Conservation (phyloP, 2,329 filamentous ascomycete genomes). For the Apiospora saccharicola region DNA sequence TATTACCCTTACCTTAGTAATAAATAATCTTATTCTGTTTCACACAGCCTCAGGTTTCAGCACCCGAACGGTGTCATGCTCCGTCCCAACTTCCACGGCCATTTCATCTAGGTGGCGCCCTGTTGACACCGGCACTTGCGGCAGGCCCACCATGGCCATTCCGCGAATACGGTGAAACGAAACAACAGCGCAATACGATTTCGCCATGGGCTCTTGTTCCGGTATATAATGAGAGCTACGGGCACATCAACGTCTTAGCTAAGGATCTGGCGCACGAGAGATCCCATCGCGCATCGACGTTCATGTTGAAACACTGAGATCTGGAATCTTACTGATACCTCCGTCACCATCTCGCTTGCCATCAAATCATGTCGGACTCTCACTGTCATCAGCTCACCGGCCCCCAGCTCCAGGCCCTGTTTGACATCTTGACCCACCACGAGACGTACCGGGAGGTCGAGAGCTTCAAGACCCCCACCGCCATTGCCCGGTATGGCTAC, state of each 20-base stretch:
- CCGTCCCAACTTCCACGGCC: not conserved
- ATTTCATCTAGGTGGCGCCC: not conserved
- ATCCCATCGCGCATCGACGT: not conserved
- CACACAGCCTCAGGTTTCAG: not conserved
- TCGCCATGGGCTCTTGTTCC: not conserved
- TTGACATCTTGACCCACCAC: constrained; percentile 67
- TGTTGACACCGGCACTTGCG: not conserved
- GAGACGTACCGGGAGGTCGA: constrained; percentile 74
- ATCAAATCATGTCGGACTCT: not conserved
- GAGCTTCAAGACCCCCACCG: constrained; percentile 70
- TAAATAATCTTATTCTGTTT: not conserved
- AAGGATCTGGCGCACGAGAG: not conserved
- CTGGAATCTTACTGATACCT: not conserved
- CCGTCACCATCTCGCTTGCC: too few relatives aligned
- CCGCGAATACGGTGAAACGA: not conserved
- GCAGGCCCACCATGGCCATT: not conserved
- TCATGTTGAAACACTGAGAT: not conserved
- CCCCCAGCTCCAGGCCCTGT: constrained; percentile 58
- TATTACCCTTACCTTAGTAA: not conserved
- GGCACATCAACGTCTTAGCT: too few relatives aligned
- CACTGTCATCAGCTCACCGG: constrained; percentile 36
- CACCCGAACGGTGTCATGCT: not conserved
- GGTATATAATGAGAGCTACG: not conserved
- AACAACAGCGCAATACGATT: not conserved
- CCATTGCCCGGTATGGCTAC: constrained; percentile 72